A percentile compares a stretch with the other conserved stretches of the same genome.
Conservation (phyloP, 2,329 filamentous ascomycete species). For the Shiraia bambusicola region DNA sequence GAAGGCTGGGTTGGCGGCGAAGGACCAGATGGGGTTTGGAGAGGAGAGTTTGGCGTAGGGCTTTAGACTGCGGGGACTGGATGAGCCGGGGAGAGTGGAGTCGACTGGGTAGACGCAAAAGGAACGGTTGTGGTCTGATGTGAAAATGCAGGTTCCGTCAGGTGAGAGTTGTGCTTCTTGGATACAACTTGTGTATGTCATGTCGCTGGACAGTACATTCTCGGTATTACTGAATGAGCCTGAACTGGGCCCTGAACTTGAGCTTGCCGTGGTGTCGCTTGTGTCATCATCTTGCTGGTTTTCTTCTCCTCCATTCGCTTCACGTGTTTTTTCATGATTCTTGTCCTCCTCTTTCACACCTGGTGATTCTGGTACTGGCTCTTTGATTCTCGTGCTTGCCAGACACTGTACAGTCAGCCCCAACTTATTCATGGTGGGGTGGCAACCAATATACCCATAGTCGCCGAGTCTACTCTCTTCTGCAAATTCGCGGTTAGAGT, state of each 20-base stretch:
- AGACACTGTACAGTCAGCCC: constrained; percentile 22
- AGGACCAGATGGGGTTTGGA: constrained; percentile 55
- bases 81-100: constrained; percentile 9
- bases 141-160: constrained; percentile 60
- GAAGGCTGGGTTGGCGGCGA: constrained; percentile 58
- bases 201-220: not conserved
- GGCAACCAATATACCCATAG: too few relatives aligned
- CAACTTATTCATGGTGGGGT: constrained; percentile 11
- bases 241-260: not conserved
- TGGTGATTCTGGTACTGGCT: constrained; percentile 3
- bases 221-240: too few relatives aligned
- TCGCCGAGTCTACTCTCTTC: too few relatives aligned
- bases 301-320: not conserved
- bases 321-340: not conserved
- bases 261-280: not conserved
- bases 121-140: constrained; percentile 55
- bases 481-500: too few relatives aligned
- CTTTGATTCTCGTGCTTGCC: constrained; percentile 20
- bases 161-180: constrained; percentile 40
- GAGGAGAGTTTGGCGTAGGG: constrained; percentile 52
- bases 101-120: constrained; percentile 52
- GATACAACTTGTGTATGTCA: constrained; percentile 26
- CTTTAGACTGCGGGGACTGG: constrained; percentile 31
- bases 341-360: not conserved
- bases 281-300: too few relatives aligned